Conservation (phyloP, 2,329 filamentous ascomycete species). For the Colletotrichum lini region DNA sequence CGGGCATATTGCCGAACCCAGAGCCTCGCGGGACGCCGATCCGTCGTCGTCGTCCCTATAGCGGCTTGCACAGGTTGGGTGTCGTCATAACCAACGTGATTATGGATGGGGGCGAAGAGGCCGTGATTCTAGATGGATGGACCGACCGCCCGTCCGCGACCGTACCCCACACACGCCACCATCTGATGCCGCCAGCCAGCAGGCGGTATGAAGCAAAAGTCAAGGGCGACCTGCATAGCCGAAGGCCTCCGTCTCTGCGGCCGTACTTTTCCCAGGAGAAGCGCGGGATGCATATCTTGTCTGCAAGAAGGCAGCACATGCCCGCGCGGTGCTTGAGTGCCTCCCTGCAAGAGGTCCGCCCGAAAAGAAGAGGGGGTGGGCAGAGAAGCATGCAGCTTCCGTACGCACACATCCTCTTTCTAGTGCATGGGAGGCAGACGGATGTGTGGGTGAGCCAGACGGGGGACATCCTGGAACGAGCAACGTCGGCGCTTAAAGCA, state of each 20-base stretch:
- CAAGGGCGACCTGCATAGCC: slow-evolving; percentile 53
- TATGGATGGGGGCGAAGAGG: slow-evolving; percentile 3
- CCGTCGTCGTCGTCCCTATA: not conserved
- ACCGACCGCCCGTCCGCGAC: slow-evolving; percentile 18
- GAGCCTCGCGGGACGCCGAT: slow-evolving; percentile 3
- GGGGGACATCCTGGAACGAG: slow-evolving; percentile 36
- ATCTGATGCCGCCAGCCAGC: slow-evolving; percentile 33
- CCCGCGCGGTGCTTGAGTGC: slow-evolving; percentile 8
- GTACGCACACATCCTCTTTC: slow-evolving; percentile 18
- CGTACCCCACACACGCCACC: slow-evolving; percentile 40
- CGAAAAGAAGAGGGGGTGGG: slow-evolving; percentile 18
- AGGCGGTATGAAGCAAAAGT: slow-evolving; percentile 23
- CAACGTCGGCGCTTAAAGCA: slow-evolving; percentile 40
- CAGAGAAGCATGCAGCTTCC: slow-evolving; percentile 26
- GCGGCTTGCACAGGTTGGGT: slow-evolving; percentile 3
- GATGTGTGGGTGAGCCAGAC: slow-evolving; percentile 34
- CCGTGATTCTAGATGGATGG: slow-evolving; percentile 14
- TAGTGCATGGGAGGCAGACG: slow-evolving; percentile 27
- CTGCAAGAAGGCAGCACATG: slow-evolving; percentile 36
- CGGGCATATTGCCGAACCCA: not conserved
- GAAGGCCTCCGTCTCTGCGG: slow-evolving; percentile 56
- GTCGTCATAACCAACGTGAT: slow-evolving; percentile 4
- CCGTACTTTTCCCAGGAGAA: slow-evolving; percentile 44
- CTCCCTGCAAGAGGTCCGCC: slow-evolving; percentile 28
- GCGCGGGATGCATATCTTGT: slow-evolving; percentile 42